Evolutionary conservation across 176 grass and related monocot genomes (phyloP).

Genomic region (Thalia dealbata): DNA sequence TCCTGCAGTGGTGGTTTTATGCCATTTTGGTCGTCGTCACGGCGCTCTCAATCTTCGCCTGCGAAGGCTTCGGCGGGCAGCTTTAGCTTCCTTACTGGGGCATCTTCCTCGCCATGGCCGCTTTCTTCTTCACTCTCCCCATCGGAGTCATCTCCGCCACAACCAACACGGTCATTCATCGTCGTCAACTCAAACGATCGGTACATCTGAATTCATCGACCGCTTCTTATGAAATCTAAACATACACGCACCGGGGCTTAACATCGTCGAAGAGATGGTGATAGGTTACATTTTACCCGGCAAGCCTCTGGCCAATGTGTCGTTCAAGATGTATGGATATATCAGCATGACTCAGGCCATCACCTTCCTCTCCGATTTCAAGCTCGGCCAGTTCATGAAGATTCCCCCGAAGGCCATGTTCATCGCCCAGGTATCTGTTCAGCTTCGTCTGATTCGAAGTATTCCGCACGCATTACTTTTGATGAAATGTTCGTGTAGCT

Average conservation of each 20-base stretch:
- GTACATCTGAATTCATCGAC: too few relatives aligned
- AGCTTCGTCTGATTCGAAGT: too few relatives aligned
- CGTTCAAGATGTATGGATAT: conserved; percentile 79
- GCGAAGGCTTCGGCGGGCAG: conserved; percentile 34
- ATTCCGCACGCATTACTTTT: background rate
- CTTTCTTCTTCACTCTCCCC: conserved; percentile 69
- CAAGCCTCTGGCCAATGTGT: conserved; percentile 65
- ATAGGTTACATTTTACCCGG: conserved; percentile 81
- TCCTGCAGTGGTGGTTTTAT: conserved; percentile 85
- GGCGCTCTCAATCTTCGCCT: conserved; percentile 29
- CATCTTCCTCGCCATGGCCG: conserved; percentile 50
- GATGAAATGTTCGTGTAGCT: conserved; percentile 16
- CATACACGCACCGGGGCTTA: conserved; percentile 56
- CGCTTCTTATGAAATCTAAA: too few relatives aligned
- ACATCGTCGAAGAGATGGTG: conserved; percentile 71
- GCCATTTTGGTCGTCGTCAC: conserved; percentile 35
- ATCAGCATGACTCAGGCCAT: conserved; percentile 82
- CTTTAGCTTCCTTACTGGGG: conserved; percentile 90
- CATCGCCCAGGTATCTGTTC: conserved; percentile 39
- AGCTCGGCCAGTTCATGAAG: conserved; percentile 93
- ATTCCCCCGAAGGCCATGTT: conserved; percentile 84
- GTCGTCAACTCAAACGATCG: too few relatives aligned
- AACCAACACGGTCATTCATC: conserved; percentile 65
- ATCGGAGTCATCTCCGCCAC: conserved; percentile 68
- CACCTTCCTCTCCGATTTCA: conserved; percentile 69